These are phyloP conservation scores for Thelonectria blattea DNA, from an alignment of 2,329 filamentous ascomycete genomes.

Conservation along the genomic window DNA sequence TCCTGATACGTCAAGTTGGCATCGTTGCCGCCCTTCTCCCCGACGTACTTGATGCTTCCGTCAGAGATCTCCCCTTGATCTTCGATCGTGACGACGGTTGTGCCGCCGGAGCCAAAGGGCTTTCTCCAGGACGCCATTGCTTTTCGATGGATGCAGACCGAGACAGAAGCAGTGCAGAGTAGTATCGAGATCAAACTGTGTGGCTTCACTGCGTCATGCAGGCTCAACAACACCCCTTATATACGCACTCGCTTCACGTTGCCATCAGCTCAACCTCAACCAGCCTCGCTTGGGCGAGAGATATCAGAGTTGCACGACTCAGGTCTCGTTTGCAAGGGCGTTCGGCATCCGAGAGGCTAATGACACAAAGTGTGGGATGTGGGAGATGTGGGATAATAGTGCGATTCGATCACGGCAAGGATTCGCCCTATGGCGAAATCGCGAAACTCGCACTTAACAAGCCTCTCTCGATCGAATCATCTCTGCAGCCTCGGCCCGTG, in stretches of 20 bases:
- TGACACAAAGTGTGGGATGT: conserved; percentile 11
- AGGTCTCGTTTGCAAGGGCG: neutral
- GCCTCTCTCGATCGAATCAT: neutral
- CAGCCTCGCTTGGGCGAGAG: neutral
- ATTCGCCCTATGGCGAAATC: neutral
- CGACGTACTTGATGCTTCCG: conserved; percentile 14
- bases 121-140: conserved; percentile 11
- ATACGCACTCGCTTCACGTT: neutral
- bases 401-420: neutral
- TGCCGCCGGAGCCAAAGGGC: neutral
- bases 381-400: conserved; percentile 5
- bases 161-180: neutral
- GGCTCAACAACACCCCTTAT: neutral
- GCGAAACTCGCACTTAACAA: neutral
- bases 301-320: neutral
- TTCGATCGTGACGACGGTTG: neutral
- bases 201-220: neutral
- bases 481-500: neutral
- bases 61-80: conserved; percentile 12
- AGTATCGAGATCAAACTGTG: no score
- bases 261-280: neutral
- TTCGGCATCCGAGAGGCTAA: conserved; percentile 8
- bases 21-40: conserved; percentile 14
- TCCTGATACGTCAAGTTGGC: conserved; percentile 14
- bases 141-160: neutral